phyloP scores from a whole-genome alignment of 768 basidiomycete genomes.

The Leccinum disarticulatum region DNA sequence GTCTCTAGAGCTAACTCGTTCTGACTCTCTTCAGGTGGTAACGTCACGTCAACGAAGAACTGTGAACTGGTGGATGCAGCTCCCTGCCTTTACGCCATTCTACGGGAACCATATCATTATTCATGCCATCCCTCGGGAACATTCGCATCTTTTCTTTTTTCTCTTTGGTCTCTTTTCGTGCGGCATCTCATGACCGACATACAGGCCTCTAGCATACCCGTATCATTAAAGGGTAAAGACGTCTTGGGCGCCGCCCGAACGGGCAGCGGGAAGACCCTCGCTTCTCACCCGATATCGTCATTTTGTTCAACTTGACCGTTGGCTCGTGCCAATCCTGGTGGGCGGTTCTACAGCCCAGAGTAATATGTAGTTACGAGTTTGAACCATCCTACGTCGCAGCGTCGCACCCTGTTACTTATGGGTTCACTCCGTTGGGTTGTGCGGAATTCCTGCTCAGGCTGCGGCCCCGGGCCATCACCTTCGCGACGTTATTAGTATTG shows the following conservation, averaged over 20 bases:
- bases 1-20: background rate
- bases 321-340: no score
- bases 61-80: slow-evolving; percentile 89
- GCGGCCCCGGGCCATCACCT: no score
- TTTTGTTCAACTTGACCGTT: no score
- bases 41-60: slow-evolving; percentile 66
- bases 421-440: no score
- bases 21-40: slow-evolving; percentile 35
- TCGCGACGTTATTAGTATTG: no score
- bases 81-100: slow-evolving; percentile 82
- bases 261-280: slow-evolving; percentile 74
- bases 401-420: no score
- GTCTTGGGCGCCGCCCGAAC: slow-evolving; percentile 70
- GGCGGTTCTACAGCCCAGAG: no score
- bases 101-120: slow-evolving; percentile 74
- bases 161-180: no score
- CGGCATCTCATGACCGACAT: slow-evolving; percentile 68
- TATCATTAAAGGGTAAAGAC: slow-evolving; percentile 61
- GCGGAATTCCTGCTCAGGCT: no score
- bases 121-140: slow-evolving; percentile 73
- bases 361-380: no score
- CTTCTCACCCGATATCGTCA: slow-evolving; percentile 19
- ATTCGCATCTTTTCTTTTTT: slow-evolving; percentile 40
- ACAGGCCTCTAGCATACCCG: slow-evolving; percentile 58
- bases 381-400: no score